Percentiles rank a stretch among this genome's conserved stretches.
phyloP scores from a whole-genome alignment of 257 asterid genomes.

The Verbascum thapsus region DNA sequence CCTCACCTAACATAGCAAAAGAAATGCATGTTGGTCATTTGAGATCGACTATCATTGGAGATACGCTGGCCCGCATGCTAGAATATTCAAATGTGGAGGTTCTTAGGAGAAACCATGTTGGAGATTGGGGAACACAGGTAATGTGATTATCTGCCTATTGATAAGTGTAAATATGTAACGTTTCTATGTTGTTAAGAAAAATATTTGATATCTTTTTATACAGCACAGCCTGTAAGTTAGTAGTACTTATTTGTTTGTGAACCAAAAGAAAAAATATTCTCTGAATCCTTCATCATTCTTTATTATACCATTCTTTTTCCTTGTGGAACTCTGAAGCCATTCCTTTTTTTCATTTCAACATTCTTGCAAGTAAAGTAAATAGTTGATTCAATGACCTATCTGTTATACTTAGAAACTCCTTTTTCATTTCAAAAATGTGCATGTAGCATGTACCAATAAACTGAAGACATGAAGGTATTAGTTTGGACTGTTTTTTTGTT shows the following conservation, averaged over 20 bases:
- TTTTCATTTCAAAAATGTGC: slow-evolving; percentile 4
- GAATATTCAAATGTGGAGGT: slow-evolving; percentile 88
- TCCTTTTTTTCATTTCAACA: slow-evolving; percentile 7
- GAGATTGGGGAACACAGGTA: slow-evolving; percentile 99
- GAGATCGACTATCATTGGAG: slow-evolving; percentile 94
- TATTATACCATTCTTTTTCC: neutral
- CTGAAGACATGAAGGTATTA: neutral
- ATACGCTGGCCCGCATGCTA: slow-evolving; percentile 90
- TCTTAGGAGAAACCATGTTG: slow-evolving; percentile 91
- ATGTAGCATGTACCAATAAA: neutral
- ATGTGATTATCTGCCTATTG: slow-evolving; percentile 18
- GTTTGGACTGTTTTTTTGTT: no score
- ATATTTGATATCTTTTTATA: slow-evolving; percentile 15
- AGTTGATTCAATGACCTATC: neutral
- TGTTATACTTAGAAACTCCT: neutral
- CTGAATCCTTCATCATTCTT: neutral
- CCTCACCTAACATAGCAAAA: slow-evolving; percentile 96
- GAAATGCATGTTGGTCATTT: slow-evolving; percentile 99
- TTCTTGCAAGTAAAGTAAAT: slow-evolving; percentile 5
- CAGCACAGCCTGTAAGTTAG: neutral
- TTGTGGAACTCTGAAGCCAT: neutral
- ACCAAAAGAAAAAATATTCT: neutral
- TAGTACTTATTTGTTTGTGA: neutral
- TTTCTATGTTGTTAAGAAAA: slow-evolving; percentile 6
- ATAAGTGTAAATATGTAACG: slow-evolving; percentile 15